Evolutionary conservation across 2,329 filamentous ascomycete genomes (phyloP).

Genomic region (Monosporascus sp.): DNA sequence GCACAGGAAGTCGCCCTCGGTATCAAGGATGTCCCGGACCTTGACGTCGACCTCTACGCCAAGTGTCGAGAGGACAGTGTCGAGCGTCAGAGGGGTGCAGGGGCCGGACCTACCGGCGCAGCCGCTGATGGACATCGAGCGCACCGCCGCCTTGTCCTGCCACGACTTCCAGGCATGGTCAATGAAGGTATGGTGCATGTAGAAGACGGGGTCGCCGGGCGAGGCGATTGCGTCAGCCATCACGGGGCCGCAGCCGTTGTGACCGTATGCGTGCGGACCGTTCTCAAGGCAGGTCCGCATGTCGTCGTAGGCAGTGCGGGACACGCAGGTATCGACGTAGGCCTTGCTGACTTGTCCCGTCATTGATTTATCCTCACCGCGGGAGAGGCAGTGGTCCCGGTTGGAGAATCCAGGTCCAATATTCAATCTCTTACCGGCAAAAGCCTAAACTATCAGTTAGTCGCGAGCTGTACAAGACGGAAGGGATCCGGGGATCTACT

Average conservation of each 20-base stretch:
- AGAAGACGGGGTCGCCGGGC: slow-evolving; percentile 26
- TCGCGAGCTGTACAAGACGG: background rate
- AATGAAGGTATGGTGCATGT: slow-evolving; percentile 28
- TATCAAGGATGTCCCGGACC: slow-evolving; percentile 20
- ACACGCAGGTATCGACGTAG: slow-evolving; percentile 8
- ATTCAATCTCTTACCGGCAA: slow-evolving; percentile 14
- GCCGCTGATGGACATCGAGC: slow-evolving; percentile 22
- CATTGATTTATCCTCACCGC: background rate
- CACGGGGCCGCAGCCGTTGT: slow-evolving; percentile 26
- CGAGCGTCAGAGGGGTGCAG: slow-evolving; percentile 23
- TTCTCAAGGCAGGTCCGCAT: slow-evolving; percentile 8
- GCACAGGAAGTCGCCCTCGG: slow-evolving; percentile 20
- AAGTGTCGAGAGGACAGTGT: slow-evolving; percentile 21
- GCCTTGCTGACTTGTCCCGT: slow-evolving; percentile 1
- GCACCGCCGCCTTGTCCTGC: slow-evolving; percentile 17
- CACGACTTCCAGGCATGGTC: slow-evolving; percentile 25
- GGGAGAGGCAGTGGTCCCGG: slow-evolving; percentile 7
- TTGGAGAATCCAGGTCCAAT: slow-evolving; percentile 12
- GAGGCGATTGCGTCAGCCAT: slow-evolving; percentile 28
- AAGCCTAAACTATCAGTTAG: slow-evolving; percentile 11
- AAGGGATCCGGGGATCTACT: slow-evolving; percentile 4
- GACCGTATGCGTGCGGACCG: slow-evolving; percentile 27
- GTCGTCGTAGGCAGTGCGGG: slow-evolving; percentile 4
- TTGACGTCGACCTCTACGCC: slow-evolving; percentile 21
- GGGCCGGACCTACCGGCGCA: slow-evolving; percentile 12